Percentiles rank a stretch among this genome's conserved stretches.
Conservation (phyloP, 179 eudicot genomes). For the Beta corolliflora region DNA sequence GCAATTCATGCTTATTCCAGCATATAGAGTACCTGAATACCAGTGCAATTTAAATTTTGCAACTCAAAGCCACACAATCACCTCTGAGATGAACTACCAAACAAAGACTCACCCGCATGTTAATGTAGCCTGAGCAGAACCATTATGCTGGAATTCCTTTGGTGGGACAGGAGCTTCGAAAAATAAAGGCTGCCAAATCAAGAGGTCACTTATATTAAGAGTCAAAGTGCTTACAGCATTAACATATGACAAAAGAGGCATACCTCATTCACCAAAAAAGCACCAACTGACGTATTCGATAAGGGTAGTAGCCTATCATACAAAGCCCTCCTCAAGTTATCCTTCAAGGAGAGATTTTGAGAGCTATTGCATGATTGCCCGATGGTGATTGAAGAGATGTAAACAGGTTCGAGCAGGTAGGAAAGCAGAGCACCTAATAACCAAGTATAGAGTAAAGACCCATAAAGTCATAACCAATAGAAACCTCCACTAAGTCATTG, state of each 20-base stretch:
- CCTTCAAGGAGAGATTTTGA: constrained; percentile 34
- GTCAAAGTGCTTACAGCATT: not conserved
- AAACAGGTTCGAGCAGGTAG: constrained; percentile 69
- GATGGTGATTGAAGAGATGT: constrained; percentile 72
- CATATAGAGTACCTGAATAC: constrained; percentile 70
- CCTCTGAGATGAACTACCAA: constrained; percentile 5
- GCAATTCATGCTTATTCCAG: constrained; percentile 81
- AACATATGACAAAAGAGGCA: constrained; percentile 16
- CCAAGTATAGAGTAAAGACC: not conserved
- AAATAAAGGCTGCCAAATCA: constrained; percentile 58
- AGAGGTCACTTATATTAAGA: constrained; percentile 1
- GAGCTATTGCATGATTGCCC: constrained; percentile 48
- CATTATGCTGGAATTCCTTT: constrained; percentile 78
- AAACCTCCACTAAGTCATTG: not conserved
- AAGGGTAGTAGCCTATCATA: constrained; percentile 58
- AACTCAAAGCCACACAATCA: not conserved
- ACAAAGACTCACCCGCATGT: constrained; percentile 75
- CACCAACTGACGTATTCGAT: constrained; percentile 44
- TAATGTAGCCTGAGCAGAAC: constrained; percentile 67
- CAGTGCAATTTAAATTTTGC: constrained; percentile 13
- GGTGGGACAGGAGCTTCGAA: constrained; percentile 71
- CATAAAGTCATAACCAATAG: not conserved
- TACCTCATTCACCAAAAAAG: constrained; percentile 80
- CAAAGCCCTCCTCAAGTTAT: constrained; percentile 62
- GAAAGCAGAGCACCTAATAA: constrained; percentile 82